phyloP scores from a whole-genome alignment of 2,329 filamentous ascomycete species.

The Akanthomyces lecanii region DNA sequence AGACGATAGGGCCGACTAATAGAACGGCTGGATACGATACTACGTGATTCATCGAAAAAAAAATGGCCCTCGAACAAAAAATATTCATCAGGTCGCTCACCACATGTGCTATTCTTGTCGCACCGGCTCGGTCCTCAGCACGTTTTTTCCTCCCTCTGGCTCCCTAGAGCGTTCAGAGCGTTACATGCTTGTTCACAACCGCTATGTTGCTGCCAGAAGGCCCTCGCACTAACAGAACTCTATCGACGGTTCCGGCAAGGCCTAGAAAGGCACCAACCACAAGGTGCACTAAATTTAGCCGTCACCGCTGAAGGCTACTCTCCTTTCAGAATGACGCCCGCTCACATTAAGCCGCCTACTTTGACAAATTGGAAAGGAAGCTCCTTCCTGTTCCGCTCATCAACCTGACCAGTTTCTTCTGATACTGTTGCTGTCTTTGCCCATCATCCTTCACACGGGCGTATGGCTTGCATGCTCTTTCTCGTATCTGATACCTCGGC shows the following conservation, averaged over 20 bases:
- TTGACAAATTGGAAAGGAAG: background rate
- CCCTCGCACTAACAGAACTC: slow-evolving; percentile 5
- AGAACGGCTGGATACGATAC: background rate
- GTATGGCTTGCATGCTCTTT: background rate
- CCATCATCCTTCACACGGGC: background rate
- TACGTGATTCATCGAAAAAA: background rate
- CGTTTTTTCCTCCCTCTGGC: background rate
- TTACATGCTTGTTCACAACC: background rate
- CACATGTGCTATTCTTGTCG: background rate
- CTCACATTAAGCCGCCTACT: background rate
- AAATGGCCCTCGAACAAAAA: background rate
- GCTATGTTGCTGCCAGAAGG: background rate
- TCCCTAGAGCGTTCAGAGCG: background rate
- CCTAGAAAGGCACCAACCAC: background rate
- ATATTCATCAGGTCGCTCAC: background rate
- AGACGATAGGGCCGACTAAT: background rate
- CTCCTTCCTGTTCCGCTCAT: background rate
- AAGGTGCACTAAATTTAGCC: slow-evolving; percentile 3
- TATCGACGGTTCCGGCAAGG: background rate
- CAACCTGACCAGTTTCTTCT: background rate
- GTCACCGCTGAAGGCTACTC: no score
- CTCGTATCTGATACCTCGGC: background rate
- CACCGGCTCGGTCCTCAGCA: slow-evolving; percentile 10
- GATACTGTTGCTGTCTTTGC: background rate
- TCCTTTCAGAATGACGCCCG: no score